Base-by-base conservation (phyloP, 768 basidiomycete species). In the Boletellus sp. region DNA sequence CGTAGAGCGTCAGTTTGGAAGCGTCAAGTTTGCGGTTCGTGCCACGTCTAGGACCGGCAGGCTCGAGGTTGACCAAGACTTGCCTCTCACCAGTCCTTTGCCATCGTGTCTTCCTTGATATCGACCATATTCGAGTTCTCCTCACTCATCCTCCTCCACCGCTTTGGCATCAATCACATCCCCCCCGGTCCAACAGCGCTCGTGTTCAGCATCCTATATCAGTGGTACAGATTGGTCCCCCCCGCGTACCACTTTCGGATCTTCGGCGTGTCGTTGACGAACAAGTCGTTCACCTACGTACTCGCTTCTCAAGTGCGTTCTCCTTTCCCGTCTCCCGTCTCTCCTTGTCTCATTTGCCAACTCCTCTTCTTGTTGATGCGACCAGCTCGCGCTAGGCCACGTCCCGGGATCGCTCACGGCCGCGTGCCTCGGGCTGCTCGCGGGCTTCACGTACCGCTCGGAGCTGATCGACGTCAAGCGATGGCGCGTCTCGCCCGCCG, bases 1-100 rank as follows among this genome's bases (percentile, higher is more conserved):
- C 22, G 75, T 95, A 26, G 94, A 97, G 61, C 79, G 94, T 46
- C 81, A 83, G 36, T 96, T 92, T 61, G 94, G 94, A 11, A 84
- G 84, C 47, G 68, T 87, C 50, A 96, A 96, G 67, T 96, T 80
- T 69, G 90, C 90, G 26, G 91, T 93, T 56, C 68, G 83, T 66
- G 12, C 28, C 41, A 40, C n/a, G 23, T 46, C 49, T 19, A 47
- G 28, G 22, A 31, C 12, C 19, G 35, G 11, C n/a, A 24, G 37
- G 11, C 17, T 23, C 36, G 19, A 13, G 15, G 42, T 28, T 50
- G 44, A 53, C 48, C 45, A 51, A 55, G 33, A n/a, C 22, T 41
- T 45, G n/a, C 31, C 45, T 38, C 26, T 42, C 26, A 37, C 19
- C 58, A 94, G 91, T 92, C 91, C 3, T 94, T 89, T 63, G 70